A percentile compares a stretch with the other conserved stretches of the same genome.
phyloP scores from a whole-genome alignment of 1,284 basidiomycete species.

The Rhizoctonia solani region DNA sequence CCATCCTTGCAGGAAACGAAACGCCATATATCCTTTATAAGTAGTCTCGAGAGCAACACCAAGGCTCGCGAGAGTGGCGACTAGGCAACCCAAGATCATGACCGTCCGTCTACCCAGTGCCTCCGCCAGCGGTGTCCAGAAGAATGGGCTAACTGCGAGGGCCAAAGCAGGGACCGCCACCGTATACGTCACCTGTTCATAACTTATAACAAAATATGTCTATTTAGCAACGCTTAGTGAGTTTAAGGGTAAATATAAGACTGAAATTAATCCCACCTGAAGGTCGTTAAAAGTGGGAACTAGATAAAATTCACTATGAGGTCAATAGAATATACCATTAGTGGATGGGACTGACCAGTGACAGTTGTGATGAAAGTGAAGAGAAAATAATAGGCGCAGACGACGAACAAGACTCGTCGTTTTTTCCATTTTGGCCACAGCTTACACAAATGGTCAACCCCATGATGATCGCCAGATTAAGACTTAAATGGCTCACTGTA shows the following conservation, averaged over 20 bases:
- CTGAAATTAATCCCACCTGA: conserved; percentile 14
- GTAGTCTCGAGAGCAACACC: conserved; percentile 34
- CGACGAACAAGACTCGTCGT: conserved; percentile 29
- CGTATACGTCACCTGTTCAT: conserved; percentile 39
- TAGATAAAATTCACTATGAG: neutral
- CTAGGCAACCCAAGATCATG: conserved; percentile 37
- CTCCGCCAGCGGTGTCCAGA: conserved; percentile 40
- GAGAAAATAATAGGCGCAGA: conserved; percentile 38
- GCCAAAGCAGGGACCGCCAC: conserved; percentile 39
- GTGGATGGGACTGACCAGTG: neutral
- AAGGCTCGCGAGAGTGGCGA: conserved; percentile 37
- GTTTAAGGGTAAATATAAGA: neutral
- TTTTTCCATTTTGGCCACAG: conserved; percentile 32
- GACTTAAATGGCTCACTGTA: conserved; percentile 18
- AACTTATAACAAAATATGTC: conserved; percentile 30
- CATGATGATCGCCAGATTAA: neutral
- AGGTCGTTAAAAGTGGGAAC: conserved; percentile 38
- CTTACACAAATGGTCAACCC: conserved; percentile 1
- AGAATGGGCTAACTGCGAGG: conserved; percentile 38
- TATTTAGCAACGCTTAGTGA: neutral
- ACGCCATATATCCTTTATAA: conserved; percentile 39
- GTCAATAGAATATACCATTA: conserved; percentile 15
- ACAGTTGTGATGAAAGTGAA: conserved; percentile 40
- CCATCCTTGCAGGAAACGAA: conserved; percentile 40
- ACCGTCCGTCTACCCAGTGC: conserved; percentile 36